Conservation (phyloP, 257 asterid species). For the Handroanthus guayacan region DNA sequence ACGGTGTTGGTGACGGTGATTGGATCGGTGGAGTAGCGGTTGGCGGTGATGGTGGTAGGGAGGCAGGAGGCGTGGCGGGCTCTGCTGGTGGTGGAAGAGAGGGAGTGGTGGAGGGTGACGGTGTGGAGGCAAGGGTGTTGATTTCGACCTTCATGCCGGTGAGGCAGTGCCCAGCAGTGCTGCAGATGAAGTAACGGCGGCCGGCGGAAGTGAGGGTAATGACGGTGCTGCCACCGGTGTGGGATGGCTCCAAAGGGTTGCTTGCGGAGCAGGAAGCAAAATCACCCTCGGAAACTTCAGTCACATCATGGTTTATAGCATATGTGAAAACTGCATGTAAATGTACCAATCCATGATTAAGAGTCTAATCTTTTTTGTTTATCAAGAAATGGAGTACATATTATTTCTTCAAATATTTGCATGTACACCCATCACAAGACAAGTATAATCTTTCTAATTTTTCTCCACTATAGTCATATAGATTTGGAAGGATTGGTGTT, state of each 20-base stretch:
- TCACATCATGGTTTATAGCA: constrained; percentile 59
- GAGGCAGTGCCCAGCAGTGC: constrained; percentile 65
- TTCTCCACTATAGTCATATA: no score
- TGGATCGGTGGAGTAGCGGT: constrained; percentile 30
- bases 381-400: background rate
- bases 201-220: constrained; percentile 63
- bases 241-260: constrained; percentile 49
- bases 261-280: constrained; percentile 57
- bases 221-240: constrained; percentile 55
- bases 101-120: constrained; percentile 46
- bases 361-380: background rate
- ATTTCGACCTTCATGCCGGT: constrained; percentile 74
- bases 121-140: constrained; percentile 49
- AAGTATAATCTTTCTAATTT: no score
- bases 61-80: constrained; percentile 22
- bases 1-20: constrained; percentile 31
- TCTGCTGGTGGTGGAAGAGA: constrained; percentile 5
- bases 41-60: constrained; percentile 27
- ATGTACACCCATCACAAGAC: no score
- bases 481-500: no score
- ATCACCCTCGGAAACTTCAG: constrained; percentile 63
- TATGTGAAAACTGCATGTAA: constrained; percentile 62
- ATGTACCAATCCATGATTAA: background rate
- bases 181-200: constrained; percentile 70
- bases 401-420: no score